These are phyloP conservation scores for Coemansia sp. DNA, from an alignment of 371 early-diverging fungal genomes.

Conservation along the genomic window DNA sequence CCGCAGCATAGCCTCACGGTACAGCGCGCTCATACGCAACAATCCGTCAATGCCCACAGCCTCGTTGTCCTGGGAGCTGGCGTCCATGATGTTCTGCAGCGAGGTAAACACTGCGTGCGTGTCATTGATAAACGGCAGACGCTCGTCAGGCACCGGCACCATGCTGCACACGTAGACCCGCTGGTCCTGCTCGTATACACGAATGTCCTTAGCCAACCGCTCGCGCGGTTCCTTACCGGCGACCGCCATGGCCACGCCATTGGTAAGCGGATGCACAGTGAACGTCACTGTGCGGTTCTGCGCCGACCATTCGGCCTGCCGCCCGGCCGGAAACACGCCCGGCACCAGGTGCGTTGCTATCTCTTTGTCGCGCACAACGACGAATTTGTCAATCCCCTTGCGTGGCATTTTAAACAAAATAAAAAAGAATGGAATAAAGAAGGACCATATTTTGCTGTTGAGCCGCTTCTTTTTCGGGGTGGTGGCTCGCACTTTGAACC, in stretches of 20 bases:
- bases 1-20: slow-evolving; percentile 41
- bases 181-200: slow-evolving; percentile 27
- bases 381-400: slow-evolving; percentile 16
- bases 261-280: slow-evolving; percentile 21
- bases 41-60: slow-evolving; percentile 14
- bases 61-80: neutral
- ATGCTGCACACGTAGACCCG: slow-evolving; percentile 19
- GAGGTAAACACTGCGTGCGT: slow-evolving; percentile 37
- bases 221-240: slow-evolving; percentile 31
- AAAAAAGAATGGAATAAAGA: slow-evolving; percentile 1
- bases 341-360: slow-evolving; percentile 14
- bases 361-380: slow-evolving; percentile 27
- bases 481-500: too few relatives aligned
- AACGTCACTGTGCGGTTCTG: slow-evolving; percentile 38
- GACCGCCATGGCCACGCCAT: slow-evolving; percentile 23
- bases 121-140: slow-evolving; percentile 31
- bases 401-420: slow-evolving; percentile 17
- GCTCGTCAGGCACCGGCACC: slow-evolving; percentile 12
- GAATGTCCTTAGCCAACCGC: neutral
- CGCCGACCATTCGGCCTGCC: slow-evolving; percentile 23
- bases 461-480: too few relatives aligned
- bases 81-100: slow-evolving; percentile 25
- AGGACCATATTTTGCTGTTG: neutral
- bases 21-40: slow-evolving; percentile 29
- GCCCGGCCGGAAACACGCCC: slow-evolving; percentile 22